Evolutionary conservation across 805 yeast genomes (phyloP), one percentile per base, ranked within the genome.

Genomic region (Metschnikowia hibisci): DNA sequence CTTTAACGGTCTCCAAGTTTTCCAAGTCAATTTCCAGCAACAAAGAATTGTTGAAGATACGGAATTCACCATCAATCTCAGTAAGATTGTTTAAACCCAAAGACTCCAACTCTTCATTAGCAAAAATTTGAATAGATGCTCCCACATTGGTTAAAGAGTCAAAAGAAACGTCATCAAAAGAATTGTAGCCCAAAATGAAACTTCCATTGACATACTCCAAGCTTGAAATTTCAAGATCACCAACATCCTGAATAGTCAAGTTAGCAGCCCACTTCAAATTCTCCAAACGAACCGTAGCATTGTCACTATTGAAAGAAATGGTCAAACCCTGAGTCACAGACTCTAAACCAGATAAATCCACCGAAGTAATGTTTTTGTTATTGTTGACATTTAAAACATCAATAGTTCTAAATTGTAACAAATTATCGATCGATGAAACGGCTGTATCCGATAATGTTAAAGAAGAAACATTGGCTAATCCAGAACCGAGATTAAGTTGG

Each of bases 401-500:
- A 41, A 69, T 59, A 41, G 63, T 51, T 42, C 53, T 50, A 53
- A 66, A 57, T 46, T 56, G 56, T 54, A 62, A 48, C 39, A 52
- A 48, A 36, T 65, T 64, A 50, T 60, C 60, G 47, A 69, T 57
- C 35, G 64, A 52, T 46, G 61, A 54, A 44, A 70, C 59, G 16
- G 75, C 73, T 32, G 75, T 70, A 54, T 70, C 74, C 39, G 71
- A 64, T 44, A 70, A 52, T 31, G 63, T 62, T 44, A 70, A 58
- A 44, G 54, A 51, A 42, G 55, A 47, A 32, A 67, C 70, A 38
- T 55, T 60, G 31, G 65, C 54, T 48, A 69, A 51, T 44, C 71
- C 72, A 15, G 55, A 53, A 52, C 66, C 64, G 47, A 69, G 52
- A 54, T 64, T 67, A 34, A 69, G 56, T 41, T 53, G 43, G 18